Percentiles rank a stretch among this genome's conserved stretches.
phyloP scores from a whole-genome alignment of 768 basidiomycete species.

The Suillus lakei region DNA sequence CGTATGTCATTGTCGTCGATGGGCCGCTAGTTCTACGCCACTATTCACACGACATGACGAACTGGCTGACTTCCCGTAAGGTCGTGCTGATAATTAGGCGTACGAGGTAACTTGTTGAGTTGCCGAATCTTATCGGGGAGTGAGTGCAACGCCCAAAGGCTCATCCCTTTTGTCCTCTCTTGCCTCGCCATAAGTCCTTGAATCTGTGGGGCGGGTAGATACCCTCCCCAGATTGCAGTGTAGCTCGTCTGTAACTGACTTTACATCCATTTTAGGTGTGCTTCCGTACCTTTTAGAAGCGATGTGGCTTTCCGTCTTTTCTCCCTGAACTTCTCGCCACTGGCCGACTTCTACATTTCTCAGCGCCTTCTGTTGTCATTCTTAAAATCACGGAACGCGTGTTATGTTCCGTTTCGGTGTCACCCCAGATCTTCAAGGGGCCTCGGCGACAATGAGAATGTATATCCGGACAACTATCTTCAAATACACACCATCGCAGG shows the following conservation, averaged over 20 bases:
- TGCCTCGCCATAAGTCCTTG: background rate
- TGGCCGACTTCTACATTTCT: background rate
- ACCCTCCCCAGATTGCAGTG: background rate
- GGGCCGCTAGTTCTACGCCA: background rate
- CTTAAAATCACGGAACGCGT: background rate
- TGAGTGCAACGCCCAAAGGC: too few species aligned
- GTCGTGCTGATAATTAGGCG: background rate
- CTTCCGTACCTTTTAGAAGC: background rate
- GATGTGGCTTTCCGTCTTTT: background rate
- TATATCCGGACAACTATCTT: background rate
- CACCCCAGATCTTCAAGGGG: background rate
- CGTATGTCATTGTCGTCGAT: background rate
- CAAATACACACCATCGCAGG: background rate
- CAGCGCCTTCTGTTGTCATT: background rate
- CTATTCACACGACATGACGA: background rate
- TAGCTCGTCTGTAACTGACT: background rate
- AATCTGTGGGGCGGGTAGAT: background rate
- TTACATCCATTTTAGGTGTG: background rate
- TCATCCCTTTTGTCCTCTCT: background rate
- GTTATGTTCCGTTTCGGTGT: background rate
- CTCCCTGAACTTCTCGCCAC: background rate
- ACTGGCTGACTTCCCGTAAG: background rate
- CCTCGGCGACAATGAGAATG: too few species aligned
- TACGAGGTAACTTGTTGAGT: background rate
- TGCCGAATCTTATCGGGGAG: background rate